phyloP scores from a whole-genome alignment of 2,329 filamentous ascomycete species.

The Aspergillus pseudonomiae region DNA sequence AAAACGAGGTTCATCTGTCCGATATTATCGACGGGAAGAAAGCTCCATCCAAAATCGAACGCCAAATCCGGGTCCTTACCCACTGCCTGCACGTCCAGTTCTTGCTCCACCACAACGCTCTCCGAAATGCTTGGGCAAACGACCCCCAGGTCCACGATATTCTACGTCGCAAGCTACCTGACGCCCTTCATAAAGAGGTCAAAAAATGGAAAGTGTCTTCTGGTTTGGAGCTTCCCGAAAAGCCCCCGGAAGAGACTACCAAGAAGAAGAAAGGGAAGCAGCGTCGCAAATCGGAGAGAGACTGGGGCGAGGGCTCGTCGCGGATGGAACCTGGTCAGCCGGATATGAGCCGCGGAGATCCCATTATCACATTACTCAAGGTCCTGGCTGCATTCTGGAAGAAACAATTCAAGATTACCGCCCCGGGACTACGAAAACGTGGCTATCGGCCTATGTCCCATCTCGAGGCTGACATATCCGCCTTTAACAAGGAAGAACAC shows the following conservation, averaged over 20 bases:
- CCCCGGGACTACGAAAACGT: slow-evolving; percentile 81
- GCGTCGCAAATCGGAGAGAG: slow-evolving; percentile 51
- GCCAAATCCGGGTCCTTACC: slow-evolving; percentile 73
- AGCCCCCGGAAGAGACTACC: slow-evolving; percentile 44
- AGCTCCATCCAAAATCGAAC: slow-evolving; percentile 81
- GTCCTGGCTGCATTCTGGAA: slow-evolving; percentile 85
- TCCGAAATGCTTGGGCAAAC: slow-evolving; percentile 82
- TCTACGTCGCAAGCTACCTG: slow-evolving; percentile 72
- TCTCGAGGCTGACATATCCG: slow-evolving; percentile 73
- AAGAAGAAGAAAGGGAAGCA: slow-evolving; percentile 46
- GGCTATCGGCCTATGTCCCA: slow-evolving; percentile 82
- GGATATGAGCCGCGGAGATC: slow-evolving; percentile 82
- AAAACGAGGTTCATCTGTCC: slow-evolving; percentile 58
- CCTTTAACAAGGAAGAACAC: slow-evolving; percentile 65
- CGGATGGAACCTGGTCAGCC: slow-evolving; percentile 69
- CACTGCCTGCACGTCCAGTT: slow-evolving; percentile 89
- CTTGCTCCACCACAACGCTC: slow-evolving; percentile 84
- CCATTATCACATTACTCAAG: slow-evolving; percentile 74
- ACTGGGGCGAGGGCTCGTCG: slow-evolving; percentile 74
- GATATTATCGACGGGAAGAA: slow-evolving; percentile 72
- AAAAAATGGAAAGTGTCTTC: slow-evolving; percentile 73
- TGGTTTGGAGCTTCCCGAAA: slow-evolving; percentile 57
- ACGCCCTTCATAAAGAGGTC: slow-evolving; percentile 70
- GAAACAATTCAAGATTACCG: slow-evolving; percentile 74
- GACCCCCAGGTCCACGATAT: slow-evolving; percentile 75